Conservation (phyloP, 1,284 basidiomycete genomes). For the Pyrrhoderma noxium region DNA sequence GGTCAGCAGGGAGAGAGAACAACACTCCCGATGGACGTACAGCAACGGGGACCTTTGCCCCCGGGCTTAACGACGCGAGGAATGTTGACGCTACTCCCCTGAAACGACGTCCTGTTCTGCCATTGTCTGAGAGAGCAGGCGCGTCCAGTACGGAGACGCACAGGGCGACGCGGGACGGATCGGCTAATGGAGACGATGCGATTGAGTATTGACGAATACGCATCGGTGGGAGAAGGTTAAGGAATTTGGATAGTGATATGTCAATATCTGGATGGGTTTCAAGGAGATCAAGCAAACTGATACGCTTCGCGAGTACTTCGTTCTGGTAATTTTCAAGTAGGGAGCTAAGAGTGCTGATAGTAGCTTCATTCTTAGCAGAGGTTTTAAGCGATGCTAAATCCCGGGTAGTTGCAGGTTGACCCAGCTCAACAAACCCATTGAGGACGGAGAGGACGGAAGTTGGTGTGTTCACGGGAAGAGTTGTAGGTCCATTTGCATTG, state of each 20-base stretch:
- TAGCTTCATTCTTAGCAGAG: constrained; percentile 19
- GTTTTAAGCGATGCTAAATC: constrained; percentile 29
- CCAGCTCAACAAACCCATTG: constrained; percentile 42
- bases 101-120: constrained; percentile 16
- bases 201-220: constrained; percentile 47
- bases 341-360: constrained; percentile 24
- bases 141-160: constrained; percentile 40
- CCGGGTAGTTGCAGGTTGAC: constrained; percentile 36
- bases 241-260: constrained; percentile 34
- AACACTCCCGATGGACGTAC: constrained; percentile 35
- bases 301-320: constrained; percentile 31
- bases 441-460: constrained; percentile 33
- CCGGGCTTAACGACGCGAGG: constrained; percentile 36
- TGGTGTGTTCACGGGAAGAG: constrained; percentile 34
- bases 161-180: constrained; percentile 37
- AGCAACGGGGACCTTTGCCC: constrained; percentile 39
- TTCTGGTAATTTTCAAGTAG: constrained; percentile 30
- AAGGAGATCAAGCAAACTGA: constrained; percentile 41
- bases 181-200: constrained; percentile 44
- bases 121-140: constrained; percentile 29
- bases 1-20: constrained; percentile 44
- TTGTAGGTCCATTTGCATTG: constrained; percentile 33
- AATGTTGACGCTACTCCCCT: constrained; percentile 44
- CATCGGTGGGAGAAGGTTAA: constrained; percentile 41
- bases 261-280: constrained; percentile 35